Base-by-base conservation (phyloP, 495 filamentous ascomycete genomes). In the Penicillium cosmopolitanum region DNA sequence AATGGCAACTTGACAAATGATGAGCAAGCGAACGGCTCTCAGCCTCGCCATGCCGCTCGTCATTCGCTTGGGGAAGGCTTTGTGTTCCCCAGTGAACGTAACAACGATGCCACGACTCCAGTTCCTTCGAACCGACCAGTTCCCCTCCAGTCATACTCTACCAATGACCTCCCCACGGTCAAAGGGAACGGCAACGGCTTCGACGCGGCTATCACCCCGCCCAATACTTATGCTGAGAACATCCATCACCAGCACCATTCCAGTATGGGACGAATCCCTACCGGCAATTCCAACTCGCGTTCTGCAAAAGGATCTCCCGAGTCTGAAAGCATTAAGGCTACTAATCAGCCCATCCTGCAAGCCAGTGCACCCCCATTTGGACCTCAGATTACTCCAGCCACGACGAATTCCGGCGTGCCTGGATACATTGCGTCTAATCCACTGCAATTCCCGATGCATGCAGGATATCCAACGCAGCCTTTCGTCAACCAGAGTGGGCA, bases 101-200 rank as follows among this genome's bases (percentile, higher is more conserved):
- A 36, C 9, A 61, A 67, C 25, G 75, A 77, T 13, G 54, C 51
- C 7, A 50, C 63, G n/a, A 62, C 68, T 15, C 51, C 73, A 18
- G 58, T 61, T 28, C 35, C 71, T 1, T 70, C 74, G 1, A 70
- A 52, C 63, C 74, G 73, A 23, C 77, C 77, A 6, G 62, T 52
- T 7, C 62, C 71, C 12, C 73, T 96, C 36, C 89, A 93, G 73
- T 86, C 89, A 2, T 97, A 91, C 74, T 97, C 95, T 2, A 87
- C 92, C 19, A 90, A 87, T 69, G 95, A 97, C 65, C 77, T 97
- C 5, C 90, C 94, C n/a, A 96, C 93, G 1, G 78, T 92, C 62
- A 95, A 93, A 80, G 85, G 75, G 21, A 77, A 78, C 68, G 69
- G 74, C 31, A 77, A 79, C 68, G 70, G 74, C 38, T 66, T 73